Base-by-base conservation (phyloP, 129 eudicot genomes). In the Tagetes erecta region DNA sequence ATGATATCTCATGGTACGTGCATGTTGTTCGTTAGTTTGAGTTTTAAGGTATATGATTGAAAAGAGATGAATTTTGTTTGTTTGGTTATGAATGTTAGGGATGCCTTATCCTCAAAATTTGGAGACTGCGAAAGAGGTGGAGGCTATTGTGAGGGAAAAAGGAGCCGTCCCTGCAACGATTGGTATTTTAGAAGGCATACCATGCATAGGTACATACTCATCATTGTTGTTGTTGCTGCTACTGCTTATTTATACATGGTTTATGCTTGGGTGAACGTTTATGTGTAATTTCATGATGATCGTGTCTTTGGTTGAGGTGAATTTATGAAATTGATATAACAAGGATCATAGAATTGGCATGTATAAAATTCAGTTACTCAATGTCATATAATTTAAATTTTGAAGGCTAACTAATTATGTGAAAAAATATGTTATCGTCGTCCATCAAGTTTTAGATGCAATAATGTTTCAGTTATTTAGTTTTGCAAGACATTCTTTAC, bases 21-120 rank as follows among this genome's bases (percentile, higher is more conserved):
- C 2, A 8, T 2, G 6, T 44, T 2, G 6, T 44, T 44, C 9
- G 8, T 0, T 44, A 6, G 58, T 52, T 14, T 52, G 31, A 3
- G 27, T 67, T 45, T 30, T 45, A 13, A 27, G 41, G 42, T 57
- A 42, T 20, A 20, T 20, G 41, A 72, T 9, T 6, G 39, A 38
- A 66, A 10, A 14, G 52, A 35, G 13, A 10, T 55, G 36, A 3
- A 1, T 2, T 20, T 8, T n/a, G 35, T 70, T 14, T 5, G 62
- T 2, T 44, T 2, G 2, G 6, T 44, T 44, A 8, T 44, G 11
- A 1, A 20, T 80, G 69, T 27, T 70, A 94, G 98, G 99, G 71
- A 94, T 94, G 99, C 99, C 99, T 0, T 94, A 86, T 86, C 99
- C 99, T 74, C 91, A 88, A 72, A 94, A 94, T 70, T 70, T 94